Conservation (phyloP, 2,329 filamentous ascomycete genomes). For the Zelopaecilomyces penicillatus region DNA sequence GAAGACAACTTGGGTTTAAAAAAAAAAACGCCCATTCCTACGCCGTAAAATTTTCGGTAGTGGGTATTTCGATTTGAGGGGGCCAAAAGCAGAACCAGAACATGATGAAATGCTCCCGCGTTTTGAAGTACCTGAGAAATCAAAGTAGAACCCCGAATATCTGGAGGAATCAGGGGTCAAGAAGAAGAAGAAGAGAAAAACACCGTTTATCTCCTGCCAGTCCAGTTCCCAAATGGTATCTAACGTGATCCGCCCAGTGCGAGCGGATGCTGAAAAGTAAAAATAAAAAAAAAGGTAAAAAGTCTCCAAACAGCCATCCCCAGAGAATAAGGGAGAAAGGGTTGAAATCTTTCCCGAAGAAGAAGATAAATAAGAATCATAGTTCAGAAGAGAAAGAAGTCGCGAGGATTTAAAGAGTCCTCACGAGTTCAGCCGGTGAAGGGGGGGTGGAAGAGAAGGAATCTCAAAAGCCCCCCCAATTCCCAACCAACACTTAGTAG, state of each 20-base stretch:
- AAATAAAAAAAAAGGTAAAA: not conserved
- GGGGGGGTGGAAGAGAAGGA: not conserved
- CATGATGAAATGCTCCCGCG: too few relatives aligned
- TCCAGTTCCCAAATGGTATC: not conserved
- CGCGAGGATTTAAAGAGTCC: not conserved
- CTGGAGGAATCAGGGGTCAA: too few relatives aligned
- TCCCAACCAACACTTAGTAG: conserved; percentile 15
- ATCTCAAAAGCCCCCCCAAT: not conserved
- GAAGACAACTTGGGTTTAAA: too few relatives aligned
- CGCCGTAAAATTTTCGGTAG: too few relatives aligned
- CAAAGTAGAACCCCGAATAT: conserved; percentile 8
- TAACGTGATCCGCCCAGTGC: not conserved
- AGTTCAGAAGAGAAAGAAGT: not conserved
- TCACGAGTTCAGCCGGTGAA: conserved; percentile 1
- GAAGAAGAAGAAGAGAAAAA: conserved; percentile 5
- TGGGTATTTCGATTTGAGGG: too few relatives aligned
- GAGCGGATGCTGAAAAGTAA: not conserved
- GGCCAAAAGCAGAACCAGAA: too few relatives aligned
- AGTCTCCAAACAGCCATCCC: not conserved
- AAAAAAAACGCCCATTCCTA: too few relatives aligned
- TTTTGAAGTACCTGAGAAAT: not conserved
- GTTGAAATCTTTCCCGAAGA: not conserved
- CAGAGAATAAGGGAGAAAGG: not conserved
- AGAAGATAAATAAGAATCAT: not conserved
- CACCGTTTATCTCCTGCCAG: too few relatives aligned